Evolutionary conservation across 2,329 filamentous ascomycete genomes (phyloP).

Genomic region (Xylariaceae sp.): DNA sequence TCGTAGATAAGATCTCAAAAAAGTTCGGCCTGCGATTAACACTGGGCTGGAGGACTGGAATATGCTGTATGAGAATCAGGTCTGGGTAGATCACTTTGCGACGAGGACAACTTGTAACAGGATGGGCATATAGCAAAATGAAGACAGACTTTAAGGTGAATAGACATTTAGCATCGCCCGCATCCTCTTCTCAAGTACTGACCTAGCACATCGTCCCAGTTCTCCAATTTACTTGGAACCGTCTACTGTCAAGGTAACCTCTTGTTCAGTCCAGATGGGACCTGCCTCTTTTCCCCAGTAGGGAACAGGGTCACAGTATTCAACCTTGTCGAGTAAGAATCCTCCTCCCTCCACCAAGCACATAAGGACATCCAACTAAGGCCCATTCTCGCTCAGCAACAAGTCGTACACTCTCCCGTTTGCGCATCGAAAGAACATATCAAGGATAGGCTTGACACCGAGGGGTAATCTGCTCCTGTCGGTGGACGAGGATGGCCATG

Average conservation of each 20-base stretch:
- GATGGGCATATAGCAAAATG: constrained; percentile 52
- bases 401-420: constrained; percentile 85
- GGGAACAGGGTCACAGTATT: constrained; percentile 95
- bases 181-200: background rate
- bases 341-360: background rate
- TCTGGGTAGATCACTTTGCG: too few relatives aligned
- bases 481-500: constrained; percentile 88
- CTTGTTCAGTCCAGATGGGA: constrained; percentile 93
- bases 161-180: constrained; percentile 9
- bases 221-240: constrained; percentile 95
- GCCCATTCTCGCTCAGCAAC: constrained; percentile 50
- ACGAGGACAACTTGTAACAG: constrained; percentile 6
- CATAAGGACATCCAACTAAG: constrained; percentile 22
- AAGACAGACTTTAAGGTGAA: constrained; percentile 97
- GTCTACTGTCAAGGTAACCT: constrained; percentile 98
- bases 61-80: too few relatives aligned
- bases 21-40: constrained; percentile 16
- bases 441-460: constrained; percentile 80
- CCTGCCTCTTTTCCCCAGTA: constrained; percentile 89
- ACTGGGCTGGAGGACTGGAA: too few relatives aligned
- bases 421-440: constrained; percentile 89
- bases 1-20: constrained; percentile 28
- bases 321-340: constrained; percentile 86
- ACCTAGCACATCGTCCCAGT: constrained; percentile 48
- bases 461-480: constrained; percentile 88